These are phyloP conservation scores for Solanum bulbocastanum DNA, from an alignment of 257 asterid genomes.

Conservation along the genomic window DNA sequence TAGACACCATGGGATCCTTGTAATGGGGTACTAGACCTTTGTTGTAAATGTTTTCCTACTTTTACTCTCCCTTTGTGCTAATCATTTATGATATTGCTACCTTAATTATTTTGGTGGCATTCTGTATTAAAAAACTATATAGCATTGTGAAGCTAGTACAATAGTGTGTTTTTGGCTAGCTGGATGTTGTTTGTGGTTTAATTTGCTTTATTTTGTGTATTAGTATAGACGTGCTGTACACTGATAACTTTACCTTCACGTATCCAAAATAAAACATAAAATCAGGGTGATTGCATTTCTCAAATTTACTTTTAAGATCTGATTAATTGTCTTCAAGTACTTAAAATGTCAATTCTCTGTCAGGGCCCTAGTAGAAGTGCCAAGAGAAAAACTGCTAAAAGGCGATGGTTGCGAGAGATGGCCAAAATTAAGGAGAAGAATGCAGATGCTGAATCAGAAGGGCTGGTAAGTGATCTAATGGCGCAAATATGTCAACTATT, in stretches of 20 bases:
- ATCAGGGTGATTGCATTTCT: neutral
- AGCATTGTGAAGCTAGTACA: neutral
- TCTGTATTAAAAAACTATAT: neutral
- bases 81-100: neutral
- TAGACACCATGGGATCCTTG: neutral
- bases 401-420: conserved; percentile 72
- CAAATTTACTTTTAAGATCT: neutral
- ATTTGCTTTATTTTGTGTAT: neutral
- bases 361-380: conserved; percentile 87
- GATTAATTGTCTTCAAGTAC: neutral
- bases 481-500: neutral
- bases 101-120: neutral
- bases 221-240: neutral
- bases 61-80: neutral
- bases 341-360: neutral
- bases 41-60: neutral
- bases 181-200: neutral
- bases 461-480: conserved; percentile 41
- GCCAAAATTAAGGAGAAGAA: conserved; percentile 58
- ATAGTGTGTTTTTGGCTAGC: neutral
- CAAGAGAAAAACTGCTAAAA: conserved; percentile 47
- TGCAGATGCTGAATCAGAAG: conserved; percentile 45
- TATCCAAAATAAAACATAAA: neutral
- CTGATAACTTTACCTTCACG: neutral
- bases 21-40: neutral